These are phyloP conservation scores for Ustilago shanxiensis DNA, from an alignment of 1,284 basidiomycete species.

Conservation along the genomic window DNA sequence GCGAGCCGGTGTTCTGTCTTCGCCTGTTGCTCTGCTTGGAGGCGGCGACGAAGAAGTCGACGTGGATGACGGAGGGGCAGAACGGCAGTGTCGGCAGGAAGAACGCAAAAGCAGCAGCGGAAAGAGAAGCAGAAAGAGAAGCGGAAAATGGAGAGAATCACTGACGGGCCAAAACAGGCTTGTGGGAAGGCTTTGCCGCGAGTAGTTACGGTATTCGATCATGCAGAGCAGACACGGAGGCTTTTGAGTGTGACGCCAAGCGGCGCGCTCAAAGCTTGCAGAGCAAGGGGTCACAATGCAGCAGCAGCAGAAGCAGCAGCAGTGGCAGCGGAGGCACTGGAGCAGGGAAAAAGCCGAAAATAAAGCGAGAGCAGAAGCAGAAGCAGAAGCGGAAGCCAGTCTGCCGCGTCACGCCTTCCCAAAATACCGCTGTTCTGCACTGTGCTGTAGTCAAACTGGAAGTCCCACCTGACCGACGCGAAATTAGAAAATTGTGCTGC, in stretches of 20 bases:
- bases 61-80: constrained; percentile 3
- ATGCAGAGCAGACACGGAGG: too few species aligned
- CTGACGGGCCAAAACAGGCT: not conserved
- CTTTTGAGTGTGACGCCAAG: not conserved
- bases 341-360: constrained; percentile 1
- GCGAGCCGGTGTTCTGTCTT: not conserved
- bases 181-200: not conserved
- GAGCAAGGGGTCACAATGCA: not conserved
- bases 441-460: too few species aligned
- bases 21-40: not conserved
- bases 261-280: not conserved
- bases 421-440: too few species aligned
- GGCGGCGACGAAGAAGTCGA: not conserved
- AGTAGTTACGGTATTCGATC: too few species aligned
- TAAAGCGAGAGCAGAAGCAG: too few species aligned
- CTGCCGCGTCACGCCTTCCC: not conserved
- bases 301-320: not conserved
- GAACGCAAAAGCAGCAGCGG: not conserved
- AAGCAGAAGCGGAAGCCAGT: constrained; percentile 3
- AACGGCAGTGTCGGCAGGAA: not conserved
- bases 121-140: not conserved
- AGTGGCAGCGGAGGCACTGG: not conserved
- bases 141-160: not conserved
- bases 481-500: constrained; percentile 7
- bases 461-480: not conserved